Percentiles rank a stretch among this genome's conserved stretches.
phyloP scores from a whole-genome alignment of 2,329 filamentous ascomycete species.

The Emmonsiellopsis sp. region DNA sequence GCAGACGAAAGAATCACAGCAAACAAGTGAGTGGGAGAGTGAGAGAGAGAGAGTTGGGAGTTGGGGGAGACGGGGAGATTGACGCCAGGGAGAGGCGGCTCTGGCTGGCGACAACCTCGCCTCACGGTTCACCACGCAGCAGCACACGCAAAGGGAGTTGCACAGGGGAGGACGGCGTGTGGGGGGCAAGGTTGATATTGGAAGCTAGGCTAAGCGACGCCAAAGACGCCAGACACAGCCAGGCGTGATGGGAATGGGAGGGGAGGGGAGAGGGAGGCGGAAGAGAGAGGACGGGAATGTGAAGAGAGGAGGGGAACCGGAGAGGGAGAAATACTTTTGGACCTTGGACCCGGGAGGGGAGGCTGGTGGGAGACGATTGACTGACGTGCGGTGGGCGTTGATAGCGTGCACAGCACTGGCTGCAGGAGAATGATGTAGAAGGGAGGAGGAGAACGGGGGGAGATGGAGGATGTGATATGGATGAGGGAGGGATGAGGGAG shows the following conservation, averaged over 20 bases:
- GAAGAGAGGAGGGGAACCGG: conserved; percentile 1
- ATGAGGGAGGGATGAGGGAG: conserved; percentile 6
- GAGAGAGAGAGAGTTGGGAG: conserved; percentile 9
- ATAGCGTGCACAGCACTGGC: too few species aligned
- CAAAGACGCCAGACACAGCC: background rate
- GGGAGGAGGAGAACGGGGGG: conserved; percentile 7
- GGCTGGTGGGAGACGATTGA: too few species aligned
- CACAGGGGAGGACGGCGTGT: background rate
- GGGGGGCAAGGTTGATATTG: background rate
- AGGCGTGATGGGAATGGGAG: conserved; percentile 6
- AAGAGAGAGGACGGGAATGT: conserved; percentile 8
- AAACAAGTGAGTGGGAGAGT: background rate
- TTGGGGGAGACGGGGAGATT: background rate
- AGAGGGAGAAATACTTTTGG: conserved; percentile 3
- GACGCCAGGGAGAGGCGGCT: background rate
- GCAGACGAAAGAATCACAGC: conserved; percentile 2
- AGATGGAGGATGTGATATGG: conserved; percentile 1
- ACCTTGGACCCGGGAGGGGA: too few species aligned
- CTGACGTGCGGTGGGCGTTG: too few species aligned
- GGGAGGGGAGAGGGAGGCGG: conserved; percentile 5
- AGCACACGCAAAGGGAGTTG: background rate
- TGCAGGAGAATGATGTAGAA: background rate
- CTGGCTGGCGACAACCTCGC: background rate
- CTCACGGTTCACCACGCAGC: background rate
- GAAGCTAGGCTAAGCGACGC: background rate